Evolutionary conservation across 805 yeast genomes (phyloP), one percentile per base, ranked within the genome.

Genomic region (Yamadazyma laniorum): DNA sequence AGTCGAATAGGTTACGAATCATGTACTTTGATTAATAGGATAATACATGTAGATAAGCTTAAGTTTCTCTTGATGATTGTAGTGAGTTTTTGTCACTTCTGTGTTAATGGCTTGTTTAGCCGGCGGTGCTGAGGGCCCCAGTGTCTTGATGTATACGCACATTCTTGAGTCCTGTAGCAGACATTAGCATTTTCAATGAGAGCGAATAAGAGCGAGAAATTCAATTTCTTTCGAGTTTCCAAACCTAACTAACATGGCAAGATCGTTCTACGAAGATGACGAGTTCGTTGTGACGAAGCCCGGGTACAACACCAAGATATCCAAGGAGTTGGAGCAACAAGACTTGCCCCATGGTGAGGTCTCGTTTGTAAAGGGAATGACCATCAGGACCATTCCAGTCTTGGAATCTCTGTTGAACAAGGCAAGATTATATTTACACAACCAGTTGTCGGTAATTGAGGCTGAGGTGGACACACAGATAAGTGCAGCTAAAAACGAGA

Each of bases 201-300:
- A n/a, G n/a, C n/a, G n/a, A n/a, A n/a, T n/a, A n/a, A n/a, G n/a
- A n/a, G n/a, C n/a, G n/a, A n/a, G n/a, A n/a, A 21, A 21, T 21
- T 21, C 9, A 9, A 6, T 21, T 21, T 21, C 23, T 21, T 9
- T 6, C 23, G 9, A 21, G 9, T 9, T 9, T 21, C 23, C 23
- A 21, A 21, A 7, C n/a, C n/a, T n/a, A n/a, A n/a, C n/a, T n/a
- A 44, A 14, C 29, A 49, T 52, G 53, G 47, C 49, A 23, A 65
- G 80, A 55, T 56, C 66, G 1, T 77, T 77, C 48, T 77, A 77
- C 47, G 67, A 70, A 41, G 80, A 77, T 47, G 78, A 76, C 32
- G 80, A 74, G 45, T 59, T 55, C 14, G 56, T 64, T 22, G 45
- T 63, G n/a, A 64, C 73, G 29, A 68, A 67, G 22, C 82, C 82